These are phyloP conservation scores for Tirmania nivea DNA, from an alignment of 495 filamentous ascomycete genomes.

Conservation along the genomic window DNA sequence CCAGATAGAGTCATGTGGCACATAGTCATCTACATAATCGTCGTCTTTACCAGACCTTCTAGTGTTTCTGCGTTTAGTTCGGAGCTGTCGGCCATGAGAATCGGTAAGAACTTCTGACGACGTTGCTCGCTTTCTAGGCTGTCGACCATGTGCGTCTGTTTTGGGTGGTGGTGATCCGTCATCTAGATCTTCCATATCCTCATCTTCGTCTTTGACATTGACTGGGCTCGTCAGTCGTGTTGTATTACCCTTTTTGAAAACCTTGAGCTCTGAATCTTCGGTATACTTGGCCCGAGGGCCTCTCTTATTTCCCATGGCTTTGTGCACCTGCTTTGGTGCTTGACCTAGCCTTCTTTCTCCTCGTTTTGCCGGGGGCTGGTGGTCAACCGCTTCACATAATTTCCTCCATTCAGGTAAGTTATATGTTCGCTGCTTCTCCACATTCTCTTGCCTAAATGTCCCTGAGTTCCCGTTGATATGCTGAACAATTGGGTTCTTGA, in stretches of 20 bases:
- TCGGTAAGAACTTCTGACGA: background rate
- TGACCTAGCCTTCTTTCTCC: constrained; percentile 67
- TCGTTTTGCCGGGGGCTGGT: constrained; percentile 85
- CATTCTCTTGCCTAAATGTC: constrained; percentile 86
- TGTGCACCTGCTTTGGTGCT: constrained; percentile 27
- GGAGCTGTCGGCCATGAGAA: constrained; percentile 26
- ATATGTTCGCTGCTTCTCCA: constrained; percentile 84
- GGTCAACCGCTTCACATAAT: constrained; percentile 74
- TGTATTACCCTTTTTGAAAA: constrained; percentile 26
- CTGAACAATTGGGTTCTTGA: constrained; percentile 93
- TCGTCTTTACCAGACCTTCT: constrained; percentile 55
- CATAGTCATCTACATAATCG: constrained; percentile 23
- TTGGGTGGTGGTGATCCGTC: constrained; percentile 5
- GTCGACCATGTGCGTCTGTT: constrained; percentile 15
- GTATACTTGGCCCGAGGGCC: constrained; percentile 12
- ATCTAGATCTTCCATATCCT: constrained; percentile 31
- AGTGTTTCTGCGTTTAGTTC: constrained; percentile 44
- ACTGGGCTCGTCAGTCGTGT: constrained; percentile 9
- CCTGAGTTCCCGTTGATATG: constrained; percentile 89
- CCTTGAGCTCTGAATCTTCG: constrained; percentile 18
- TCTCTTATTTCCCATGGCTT: constrained; percentile 22
- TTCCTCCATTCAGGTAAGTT: constrained; percentile 90
- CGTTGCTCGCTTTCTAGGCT: constrained; percentile 30
- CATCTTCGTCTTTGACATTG: constrained; percentile 28
- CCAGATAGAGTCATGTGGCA: constrained; percentile 34